Conservation (phyloP, 208 protist genomes). For the Balamuthia mandrillaris region DNA sequence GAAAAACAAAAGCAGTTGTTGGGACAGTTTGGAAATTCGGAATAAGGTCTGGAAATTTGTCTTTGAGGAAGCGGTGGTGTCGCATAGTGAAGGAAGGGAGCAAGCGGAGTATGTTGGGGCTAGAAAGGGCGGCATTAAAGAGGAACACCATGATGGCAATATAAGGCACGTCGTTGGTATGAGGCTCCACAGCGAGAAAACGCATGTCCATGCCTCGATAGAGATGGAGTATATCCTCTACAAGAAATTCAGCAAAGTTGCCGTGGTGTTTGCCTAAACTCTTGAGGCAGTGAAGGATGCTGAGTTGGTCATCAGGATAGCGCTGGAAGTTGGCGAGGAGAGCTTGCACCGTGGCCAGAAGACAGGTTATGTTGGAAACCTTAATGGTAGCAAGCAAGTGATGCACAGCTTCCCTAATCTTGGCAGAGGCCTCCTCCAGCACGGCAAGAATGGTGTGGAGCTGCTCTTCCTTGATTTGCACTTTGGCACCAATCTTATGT, state of each 20-base stretch:
- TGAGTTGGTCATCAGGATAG: not conserved
- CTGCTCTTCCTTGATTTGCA: constrained; percentile 38
- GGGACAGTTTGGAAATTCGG: too few relatives aligned
- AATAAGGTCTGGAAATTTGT: not conserved
- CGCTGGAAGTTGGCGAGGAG: constrained; percentile 37
- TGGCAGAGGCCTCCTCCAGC: constrained; percentile 42
- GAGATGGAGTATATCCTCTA: not conserved
- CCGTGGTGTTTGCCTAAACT: not conserved
- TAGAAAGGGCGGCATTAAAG: not conserved
- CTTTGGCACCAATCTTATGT: constrained; percentile 46
- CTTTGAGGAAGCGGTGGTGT: not conserved
- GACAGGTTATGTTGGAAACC: constrained; percentile 27
- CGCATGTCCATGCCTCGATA: not conserved
- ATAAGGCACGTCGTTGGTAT: not conserved
- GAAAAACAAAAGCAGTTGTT: too few relatives aligned
- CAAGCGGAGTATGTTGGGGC: not conserved
- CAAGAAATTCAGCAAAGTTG: constrained; percentile 1
- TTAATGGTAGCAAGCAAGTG: constrained; percentile 33
- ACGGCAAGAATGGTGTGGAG: not conserved
- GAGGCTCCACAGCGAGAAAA: not conserved
- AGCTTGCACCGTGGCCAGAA: constrained; percentile 39
- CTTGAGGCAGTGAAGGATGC: not conserved
- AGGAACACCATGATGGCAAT: not conserved
- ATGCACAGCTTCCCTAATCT: constrained; percentile 45
- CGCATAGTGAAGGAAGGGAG: not conserved